Percentiles rank a stretch among this genome's conserved stretches.
Conservation (phyloP, 495 filamentous ascomycete species). For the Daldinia loculata region DNA sequence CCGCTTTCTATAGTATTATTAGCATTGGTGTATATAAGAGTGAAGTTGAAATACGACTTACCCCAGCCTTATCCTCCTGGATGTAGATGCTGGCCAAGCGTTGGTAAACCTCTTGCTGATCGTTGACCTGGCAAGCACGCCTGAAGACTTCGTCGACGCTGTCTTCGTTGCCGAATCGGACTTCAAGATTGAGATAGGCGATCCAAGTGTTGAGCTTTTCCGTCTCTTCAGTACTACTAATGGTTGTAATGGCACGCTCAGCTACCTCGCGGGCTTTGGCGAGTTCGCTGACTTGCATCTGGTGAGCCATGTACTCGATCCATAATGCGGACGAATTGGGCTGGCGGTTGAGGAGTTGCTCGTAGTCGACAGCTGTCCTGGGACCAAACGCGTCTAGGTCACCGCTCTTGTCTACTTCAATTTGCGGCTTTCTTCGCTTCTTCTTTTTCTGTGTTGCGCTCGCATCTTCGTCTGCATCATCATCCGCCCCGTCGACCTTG, state of each 20-base stretch:
- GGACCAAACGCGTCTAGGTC: constrained; percentile 91
- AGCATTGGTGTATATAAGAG: constrained; percentile 16
- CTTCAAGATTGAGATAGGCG: constrained; percentile 92
- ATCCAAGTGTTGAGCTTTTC: constrained; percentile 97
- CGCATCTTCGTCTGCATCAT: constrained; percentile 57
- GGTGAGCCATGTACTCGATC: constrained; percentile 97
- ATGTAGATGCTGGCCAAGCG: constrained; percentile 93
- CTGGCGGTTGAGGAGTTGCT: constrained; percentile 89
- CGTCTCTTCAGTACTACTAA: constrained; percentile 82
- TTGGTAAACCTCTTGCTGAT: constrained; percentile 88
- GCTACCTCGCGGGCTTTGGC: constrained; percentile 86
- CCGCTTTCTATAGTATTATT: constrained; percentile 73
- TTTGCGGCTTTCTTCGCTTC: constrained; percentile 78
- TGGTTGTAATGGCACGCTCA: constrained; percentile 86
- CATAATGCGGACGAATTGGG: constrained; percentile 89
- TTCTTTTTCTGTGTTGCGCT: constrained; percentile 73
- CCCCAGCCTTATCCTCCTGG: constrained; percentile 79
- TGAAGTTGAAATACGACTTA: constrained; percentile 50
- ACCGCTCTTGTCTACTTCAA: constrained; percentile 86
- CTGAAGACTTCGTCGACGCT: constrained; percentile 88
- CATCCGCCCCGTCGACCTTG: constrained; percentile 56
- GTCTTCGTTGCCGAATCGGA: constrained; percentile 86
- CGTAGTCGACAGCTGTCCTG: constrained; percentile 87
- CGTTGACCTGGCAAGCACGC: constrained; percentile 92
- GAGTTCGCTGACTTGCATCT: constrained; percentile 88